These are phyloP conservation scores for Caloboletus firmus DNA, from an alignment of 1,284 basidiomycete species.

Conservation along the genomic window DNA sequence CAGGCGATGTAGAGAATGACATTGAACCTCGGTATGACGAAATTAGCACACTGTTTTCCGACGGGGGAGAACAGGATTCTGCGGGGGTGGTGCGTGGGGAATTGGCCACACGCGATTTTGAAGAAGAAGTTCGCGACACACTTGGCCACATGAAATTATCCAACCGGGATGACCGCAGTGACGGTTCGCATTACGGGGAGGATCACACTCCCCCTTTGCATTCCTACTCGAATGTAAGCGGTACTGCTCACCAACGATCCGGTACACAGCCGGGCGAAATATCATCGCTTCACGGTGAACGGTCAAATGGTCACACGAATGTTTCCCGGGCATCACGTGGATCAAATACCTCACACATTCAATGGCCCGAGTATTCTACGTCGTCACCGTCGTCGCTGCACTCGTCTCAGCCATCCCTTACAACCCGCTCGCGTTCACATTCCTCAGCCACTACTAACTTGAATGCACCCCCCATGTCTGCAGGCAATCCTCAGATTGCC, in stretches of 20 bases:
- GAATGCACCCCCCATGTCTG: constrained; percentile 71
- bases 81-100: constrained; percentile 30
- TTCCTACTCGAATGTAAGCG: constrained; percentile 2
- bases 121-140: constrained; percentile 46
- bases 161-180: constrained; percentile 45
- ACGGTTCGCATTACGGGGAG: constrained; percentile 62
- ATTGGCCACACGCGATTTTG: constrained; percentile 35
- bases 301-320: constrained; percentile 22
- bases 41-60: constrained; percentile 54
- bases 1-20: constrained; percentile 81
- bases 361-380: constrained; percentile 34
- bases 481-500: constrained; percentile 72
- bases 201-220: constrained; percentile 45
- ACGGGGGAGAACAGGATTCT: constrained; percentile 35
- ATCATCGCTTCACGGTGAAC: constrained; percentile 28
- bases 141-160: constrained; percentile 48
- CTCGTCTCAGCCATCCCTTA: constrained; percentile 47
- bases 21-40: constrained; percentile 57
- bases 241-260: constrained; percentile 47
- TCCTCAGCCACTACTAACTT: constrained; percentile 52
- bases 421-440: constrained; percentile 55
- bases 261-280: constrained; percentile 41
- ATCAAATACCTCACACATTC: constrained; percentile 29
- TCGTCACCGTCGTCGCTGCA: constrained; percentile 47
- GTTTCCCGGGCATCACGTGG: constrained; percentile 26